Evolutionary conservation across 495 filamentous ascomycete species (phyloP), one percentile per base, ranked within the genome.

Genomic region (Bryoglossum gracile): DNA sequence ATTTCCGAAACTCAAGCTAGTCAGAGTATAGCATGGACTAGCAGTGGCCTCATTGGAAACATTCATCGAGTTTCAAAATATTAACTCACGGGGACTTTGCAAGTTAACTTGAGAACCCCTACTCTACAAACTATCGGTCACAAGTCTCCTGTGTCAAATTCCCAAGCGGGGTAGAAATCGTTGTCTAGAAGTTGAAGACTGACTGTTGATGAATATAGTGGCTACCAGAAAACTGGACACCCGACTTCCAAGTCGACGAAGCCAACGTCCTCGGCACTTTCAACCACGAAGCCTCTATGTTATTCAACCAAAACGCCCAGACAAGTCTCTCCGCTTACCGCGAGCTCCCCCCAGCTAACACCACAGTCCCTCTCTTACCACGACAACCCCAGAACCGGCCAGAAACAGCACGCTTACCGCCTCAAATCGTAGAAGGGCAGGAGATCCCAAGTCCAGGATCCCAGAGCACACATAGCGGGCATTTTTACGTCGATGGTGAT

Each of bases 401-500:
- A 25, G 23, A 46, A 39, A 17, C 39, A 25, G 11, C 26, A 21
- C 30, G 25, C 13, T 38, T 37, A 33, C 36, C 45, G 9, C 22
- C 43, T 32, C 48, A 43, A 28, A 26, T 37, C n/a, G 34, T 23
- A 35, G 43, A 58, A 28, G 37, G 24, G 3, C 45, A 14, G 1
- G 22, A 46, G 8, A 43, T 33, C 18, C 45, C 44, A 22, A 51
- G 50, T 35, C 50, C 43, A 23, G 28, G 44, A 19, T 41, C 50
- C 1, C 37, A 50, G 16, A 46, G 45, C 25, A 48, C 42, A 24
- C 45, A 49, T n/a, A 43, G 49, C 5, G 63, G 62, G 8, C 58
- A 72, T 14, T 65, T 65, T 37, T 66, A 64, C 48, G 64, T 68
- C 4, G 66, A 73, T 55, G 62, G 64, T 13, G 58, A 60, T 21